Evolutionary conservation across 495 filamentous ascomycete genomes (phyloP), one percentile per base, ranked within the genome.

Genomic region (Pseudoneurospora amorphoporcata): DNA sequence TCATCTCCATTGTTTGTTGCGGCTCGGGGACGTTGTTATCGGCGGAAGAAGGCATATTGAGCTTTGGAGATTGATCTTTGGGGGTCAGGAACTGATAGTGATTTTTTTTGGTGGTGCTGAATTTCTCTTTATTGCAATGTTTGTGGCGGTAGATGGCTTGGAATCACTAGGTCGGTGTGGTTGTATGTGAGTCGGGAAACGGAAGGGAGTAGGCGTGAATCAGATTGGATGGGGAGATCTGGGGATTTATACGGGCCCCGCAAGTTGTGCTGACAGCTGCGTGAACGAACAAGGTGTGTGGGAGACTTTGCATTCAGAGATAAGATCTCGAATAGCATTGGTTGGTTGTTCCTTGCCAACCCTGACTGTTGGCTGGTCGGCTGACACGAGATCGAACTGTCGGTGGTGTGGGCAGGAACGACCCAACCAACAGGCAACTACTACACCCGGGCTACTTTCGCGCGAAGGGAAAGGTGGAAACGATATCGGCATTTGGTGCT

Each of bases 1-100:
- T 74, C 53, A 65, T 65, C 70, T 80, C 77, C 78, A 80, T 80
- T 41, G 78, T 72, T 70, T 73, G 72, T 65, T 80, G 77, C 58
- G 78, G 75, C 68, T 77, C 72, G 39, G 78, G 77, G 35, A 70
- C 72, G 14, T 78, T 70, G 43, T 68, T 69, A 40, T 68, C 65
- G 70, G 76, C 38, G 29, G 53, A 65, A 35, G 53, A 35, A 74
- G 78, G 78, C 76, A 79, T 79, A 29, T 71, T 77, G 45, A 12
- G 47, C 40, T 8, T n/a, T 32, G 43, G n/a, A 29, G 19, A 14
- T 39, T 37, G 41, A 68, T 8, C 23, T 23, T 23, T n/a, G 70
- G 5, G 58, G 42, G 42, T 16, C 14, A 35, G 29, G 37, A 35
- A 12, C 29, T 16, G 7, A 35, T 35, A 19, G 32, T 38, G 1